Percentiles rank a stretch among this genome's conserved stretches.
Evolutionary conservation across 495 filamentous ascomycete genomes (phyloP).

Genomic region (Neurospora pannonica): DNA sequence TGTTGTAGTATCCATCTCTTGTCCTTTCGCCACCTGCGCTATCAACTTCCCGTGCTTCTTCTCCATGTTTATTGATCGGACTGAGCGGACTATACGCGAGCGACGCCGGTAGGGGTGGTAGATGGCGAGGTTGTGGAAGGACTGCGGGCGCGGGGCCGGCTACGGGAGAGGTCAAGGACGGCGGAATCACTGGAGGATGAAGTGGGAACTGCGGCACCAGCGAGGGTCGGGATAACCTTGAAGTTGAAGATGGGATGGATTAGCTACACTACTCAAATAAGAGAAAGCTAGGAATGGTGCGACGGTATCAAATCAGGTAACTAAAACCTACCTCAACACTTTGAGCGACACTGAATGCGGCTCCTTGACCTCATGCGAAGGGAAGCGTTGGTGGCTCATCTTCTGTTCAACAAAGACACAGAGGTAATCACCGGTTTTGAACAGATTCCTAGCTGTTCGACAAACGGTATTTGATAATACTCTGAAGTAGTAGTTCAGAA

Average conservation of each 20-base stretch:
- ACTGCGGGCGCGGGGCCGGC: background rate
- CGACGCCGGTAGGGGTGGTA: conserved; percentile 30
- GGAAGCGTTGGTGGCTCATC: conserved; percentile 44
- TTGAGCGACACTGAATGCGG: conserved; percentile 83
- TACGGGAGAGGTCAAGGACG: conserved; percentile 11
- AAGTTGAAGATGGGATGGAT: conserved; percentile 9
- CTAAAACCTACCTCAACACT: conserved; percentile 49
- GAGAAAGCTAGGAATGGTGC: background rate
- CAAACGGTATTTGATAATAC: background rate
- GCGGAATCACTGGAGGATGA: conserved; percentile 21
- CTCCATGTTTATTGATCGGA: background rate
- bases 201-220: conserved; percentile 43
- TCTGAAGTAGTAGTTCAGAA: background rate
- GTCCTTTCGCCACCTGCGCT: background rate
- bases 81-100: conserved; percentile 30
- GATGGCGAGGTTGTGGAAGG: conserved; percentile 1
- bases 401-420: background rate
- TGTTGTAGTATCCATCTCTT: conserved; percentile 22
- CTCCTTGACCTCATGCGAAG: conserved; percentile 57
- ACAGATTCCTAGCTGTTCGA: background rate
- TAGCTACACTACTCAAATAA: background rate
- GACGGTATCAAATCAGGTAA: background rate
- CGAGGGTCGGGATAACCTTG: conserved; percentile 43
- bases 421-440: background rate
- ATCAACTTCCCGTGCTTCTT: background rate